Evolutionary conservation across 2,329 filamentous ascomycete species (phyloP), one percentile per base, ranked within the genome.

Genomic region (Anisogramma anomala): DNA sequence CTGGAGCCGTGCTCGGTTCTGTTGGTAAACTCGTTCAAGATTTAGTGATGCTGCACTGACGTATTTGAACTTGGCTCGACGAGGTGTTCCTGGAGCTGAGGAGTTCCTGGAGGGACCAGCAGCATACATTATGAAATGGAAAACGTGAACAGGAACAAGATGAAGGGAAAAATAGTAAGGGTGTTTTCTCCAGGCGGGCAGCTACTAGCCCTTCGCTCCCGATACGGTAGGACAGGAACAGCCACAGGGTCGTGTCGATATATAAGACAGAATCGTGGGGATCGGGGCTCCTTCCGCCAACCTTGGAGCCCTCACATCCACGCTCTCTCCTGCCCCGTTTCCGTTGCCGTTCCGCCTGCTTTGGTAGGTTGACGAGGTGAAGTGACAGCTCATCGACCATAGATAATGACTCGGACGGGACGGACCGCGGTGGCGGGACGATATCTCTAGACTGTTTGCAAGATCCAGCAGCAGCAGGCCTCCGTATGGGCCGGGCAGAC

Each of bases 41-140:
- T 69, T 79, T 69, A 77, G 73, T 64, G 68, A 65, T 47, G 75
- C 75, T 62, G 67, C 67, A 66, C 69, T 78, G 45, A 66, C 60
- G 52, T 61, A 58, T 45, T 60, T 61, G 42, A 61, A 53, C 22
- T 58, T 52, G 41, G 54, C 52, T 52, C 58, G 53, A 52, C 55
- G 48, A 49, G 49, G 41, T 50, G 49, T 46, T 37, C 36, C 41
- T 38, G 28, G 44, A 39, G 41, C 43, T 39, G 45, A 39, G 5
- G 41, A 47, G 48, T 43, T 33, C 31, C 50, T 43, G 15, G 41
- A 35, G 36, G 48, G 22, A 19, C 47, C 36, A 47, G 27, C 25
- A 31, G 48, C 50, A 36, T 52, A 50, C 55, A 58, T 58, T 34
- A 39, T 47, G 47, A n/a, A 22, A 36, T n/a, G 27, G 13, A 30